phyloP scores from a whole-genome alignment of 2,329 filamentous ascomycete genomes.

The Fusarium multiceps region DNA sequence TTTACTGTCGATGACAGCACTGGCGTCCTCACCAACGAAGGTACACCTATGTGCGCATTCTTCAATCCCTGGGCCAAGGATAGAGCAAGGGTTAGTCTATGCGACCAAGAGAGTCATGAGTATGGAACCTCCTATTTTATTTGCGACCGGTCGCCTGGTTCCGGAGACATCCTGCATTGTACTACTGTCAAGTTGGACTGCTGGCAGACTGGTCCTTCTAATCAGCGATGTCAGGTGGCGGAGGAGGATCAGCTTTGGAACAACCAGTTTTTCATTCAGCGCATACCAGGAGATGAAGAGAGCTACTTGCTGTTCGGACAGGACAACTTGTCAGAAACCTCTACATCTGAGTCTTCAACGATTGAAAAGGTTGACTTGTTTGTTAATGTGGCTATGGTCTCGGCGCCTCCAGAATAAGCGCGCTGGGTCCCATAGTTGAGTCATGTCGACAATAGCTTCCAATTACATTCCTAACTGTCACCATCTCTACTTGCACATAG shows the following conservation, averaged over 20 bases:
- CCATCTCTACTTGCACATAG: too few species aligned
- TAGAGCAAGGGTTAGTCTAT: not conserved
- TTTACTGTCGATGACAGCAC: not conserved
- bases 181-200: not conserved
- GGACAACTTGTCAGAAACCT: too few species aligned
- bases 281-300: not conserved
- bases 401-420: too few species aligned
- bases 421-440: too few species aligned
- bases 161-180: not conserved
- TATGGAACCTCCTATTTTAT: not conserved
- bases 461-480: too few species aligned
- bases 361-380: too few species aligned
- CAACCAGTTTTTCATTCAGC: not conserved
- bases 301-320: not conserved
- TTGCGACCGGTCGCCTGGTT: not conserved
- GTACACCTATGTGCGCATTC: not conserved
- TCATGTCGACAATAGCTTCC: too few species aligned
- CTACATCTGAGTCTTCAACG: too few species aligned
- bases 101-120: fast-evolving
- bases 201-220: not conserved
- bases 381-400: too few species aligned
- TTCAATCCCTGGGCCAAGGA: not conserved
- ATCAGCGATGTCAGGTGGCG: not conserved
- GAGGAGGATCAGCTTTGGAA: not conserved
- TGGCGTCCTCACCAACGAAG: not conserved